Percentiles rank a stretch among this genome's conserved stretches.
These are phyloP conservation scores for Pseudogymnoascus pannorum DNA, from an alignment of 2,329 filamentous ascomycete genomes.

Conservation along the genomic window DNA sequence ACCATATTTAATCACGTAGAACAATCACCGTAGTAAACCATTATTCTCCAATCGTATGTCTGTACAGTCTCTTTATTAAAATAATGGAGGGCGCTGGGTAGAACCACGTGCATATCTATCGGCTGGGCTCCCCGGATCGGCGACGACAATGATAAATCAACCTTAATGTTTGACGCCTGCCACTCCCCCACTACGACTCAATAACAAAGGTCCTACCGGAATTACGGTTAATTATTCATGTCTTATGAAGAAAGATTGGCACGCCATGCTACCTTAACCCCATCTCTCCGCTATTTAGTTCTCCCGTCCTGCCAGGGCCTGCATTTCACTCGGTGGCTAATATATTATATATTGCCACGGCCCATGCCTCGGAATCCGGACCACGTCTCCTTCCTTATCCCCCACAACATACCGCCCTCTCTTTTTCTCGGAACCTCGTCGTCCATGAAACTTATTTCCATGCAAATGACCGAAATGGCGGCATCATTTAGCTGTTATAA, in stretches of 20 bases:
- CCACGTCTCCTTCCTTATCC: neutral
- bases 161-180: neutral
- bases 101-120: neutral
- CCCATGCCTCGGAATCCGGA: neutral
- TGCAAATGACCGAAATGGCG: neutral
- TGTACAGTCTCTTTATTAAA: neutral
- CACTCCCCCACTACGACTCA: neutral
- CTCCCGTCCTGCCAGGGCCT: conserved; percentile 3
- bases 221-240: neutral
- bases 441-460: neutral
- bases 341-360: conserved; percentile 5
- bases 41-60: neutral
- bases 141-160: neutral
- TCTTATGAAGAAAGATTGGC: neutral
- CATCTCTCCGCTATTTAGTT: neutral
- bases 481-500: neutral
- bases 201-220: neutral
- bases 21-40: neutral
- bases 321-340: neutral
- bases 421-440: neutral
- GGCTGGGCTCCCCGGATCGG: neutral
- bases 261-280: neutral
- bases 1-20: neutral
- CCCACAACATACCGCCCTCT: neutral
- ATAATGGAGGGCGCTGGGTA: neutral